Base-by-base conservation (phyloP, 306 rosid species). In the Rubus parviflorus region DNA sequence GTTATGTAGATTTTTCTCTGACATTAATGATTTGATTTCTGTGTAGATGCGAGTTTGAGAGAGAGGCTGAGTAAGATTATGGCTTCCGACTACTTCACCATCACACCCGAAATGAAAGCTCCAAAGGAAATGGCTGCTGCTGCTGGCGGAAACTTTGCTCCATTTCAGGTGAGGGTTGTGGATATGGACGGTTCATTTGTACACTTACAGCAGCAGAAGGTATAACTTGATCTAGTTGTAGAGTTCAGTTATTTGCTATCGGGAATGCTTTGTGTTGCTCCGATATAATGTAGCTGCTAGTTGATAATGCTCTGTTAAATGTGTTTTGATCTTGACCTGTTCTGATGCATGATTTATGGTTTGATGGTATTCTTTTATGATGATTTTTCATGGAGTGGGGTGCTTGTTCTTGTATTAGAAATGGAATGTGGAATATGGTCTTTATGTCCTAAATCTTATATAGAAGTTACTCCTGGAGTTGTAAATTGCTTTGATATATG, bases 61-160 rank as follows among this genome's bases (percentile, higher is more conserved):
- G 97, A 91, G 85, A 91, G 84, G 89, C 87, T 96, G 70, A 81
- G 84, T 56, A 96, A 91, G 87, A 92, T 96, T 48, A 89, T 96
- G 97, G 89, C 94, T 53, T 91, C 98, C 0, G 97, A 89, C 70
- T 96, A 96, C 75, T 89, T 91, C 71, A 92, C 84, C 58, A 96
- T 93, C 19, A 82, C 93, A 5, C 99, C 99, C 4, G 97, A 92
- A 89, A 92, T 96, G 87, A 92, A 92, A 82, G 97, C 88, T 83
- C 74, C 98, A 0, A 94, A 88, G 57, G 99, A 93, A 51, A 96
- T 92, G 79, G 93, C 98, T 1, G 94, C 83, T 11, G 87, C 95
- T 22, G 92, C 94, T 75, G 91, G 87, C 23, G 98, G 96, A 57
- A 89, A 80, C 75, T 95, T 89, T 76, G 86, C 78, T 20, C 71